Evolutionary conservation across 2,329 filamentous ascomycete genomes (phyloP).

Genomic region (Paecilomyces formosus): DNA sequence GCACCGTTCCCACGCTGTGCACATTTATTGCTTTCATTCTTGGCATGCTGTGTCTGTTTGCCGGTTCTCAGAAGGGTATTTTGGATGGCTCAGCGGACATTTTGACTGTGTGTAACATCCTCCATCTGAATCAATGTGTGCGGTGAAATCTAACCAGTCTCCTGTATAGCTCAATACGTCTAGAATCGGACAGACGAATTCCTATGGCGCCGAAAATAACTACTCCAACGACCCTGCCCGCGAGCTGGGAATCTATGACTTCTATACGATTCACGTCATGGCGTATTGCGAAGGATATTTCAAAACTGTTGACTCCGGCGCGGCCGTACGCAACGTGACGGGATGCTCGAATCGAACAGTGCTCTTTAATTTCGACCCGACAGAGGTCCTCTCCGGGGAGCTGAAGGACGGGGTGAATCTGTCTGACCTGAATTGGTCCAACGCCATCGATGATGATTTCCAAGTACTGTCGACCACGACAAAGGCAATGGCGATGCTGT

Average conservation of each 20-base stretch:
- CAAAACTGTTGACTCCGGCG: slow-evolving; percentile 29
- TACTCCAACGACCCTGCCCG: slow-evolving; percentile 33
- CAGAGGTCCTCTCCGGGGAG: slow-evolving; percentile 40
- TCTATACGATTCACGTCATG: slow-evolving; percentile 55
- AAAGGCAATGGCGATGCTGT: slow-evolving; percentile 51
- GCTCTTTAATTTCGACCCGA: slow-evolving; percentile 52
- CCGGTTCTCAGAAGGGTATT: slow-evolving; percentile 49
- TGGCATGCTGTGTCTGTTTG: slow-evolving; percentile 54
- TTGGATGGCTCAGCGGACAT: slow-evolving; percentile 49
- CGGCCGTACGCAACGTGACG: slow-evolving; percentile 40
- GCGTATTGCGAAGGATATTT: slow-evolving; percentile 49
- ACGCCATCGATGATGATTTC: slow-evolving; percentile 48
- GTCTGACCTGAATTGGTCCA: slow-evolving; percentile 49
- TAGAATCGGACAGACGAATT: slow-evolving; percentile 37
- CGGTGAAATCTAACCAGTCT: background rate
- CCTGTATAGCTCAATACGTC: slow-evolving; percentile 49
- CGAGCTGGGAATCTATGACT: slow-evolving; percentile 50
- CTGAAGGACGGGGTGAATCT: slow-evolving; percentile 45
- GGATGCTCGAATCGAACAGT: slow-evolving; percentile 47
- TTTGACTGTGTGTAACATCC: slow-evolving; percentile 41
- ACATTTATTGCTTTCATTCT: slow-evolving; percentile 51
- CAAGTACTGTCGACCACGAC: slow-evolving; percentile 43
- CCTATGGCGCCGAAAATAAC: slow-evolving; percentile 16
- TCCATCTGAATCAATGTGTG: background rate
- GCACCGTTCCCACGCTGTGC: slow-evolving; percentile 43